A percentile compares a stretch with the other conserved stretches of the same genome.
phyloP scores from a whole-genome alignment of 2,329 filamentous ascomycete species.

The Curvularia verruculosa region DNA sequence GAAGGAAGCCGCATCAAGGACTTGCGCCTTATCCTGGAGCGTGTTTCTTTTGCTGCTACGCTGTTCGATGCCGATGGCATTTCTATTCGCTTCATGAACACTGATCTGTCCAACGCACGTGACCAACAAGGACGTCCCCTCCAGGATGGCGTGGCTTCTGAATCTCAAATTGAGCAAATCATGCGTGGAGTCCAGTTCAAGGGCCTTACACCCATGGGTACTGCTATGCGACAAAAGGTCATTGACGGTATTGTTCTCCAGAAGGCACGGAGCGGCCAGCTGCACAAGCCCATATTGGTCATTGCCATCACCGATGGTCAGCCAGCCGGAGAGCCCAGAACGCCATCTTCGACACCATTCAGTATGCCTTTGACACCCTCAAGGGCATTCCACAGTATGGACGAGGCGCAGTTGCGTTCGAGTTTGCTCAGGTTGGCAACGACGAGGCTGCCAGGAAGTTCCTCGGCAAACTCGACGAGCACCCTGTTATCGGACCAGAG shows the following conservation, averaged over 20 bases:
- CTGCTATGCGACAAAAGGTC: constrained; percentile 66
- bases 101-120: constrained; percentile 48
- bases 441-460: constrained; percentile 69
- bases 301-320: constrained; percentile 71
- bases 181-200: constrained; percentile 66
- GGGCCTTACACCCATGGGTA: constrained; percentile 71
- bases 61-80: constrained; percentile 74
- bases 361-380: constrained; percentile 60
- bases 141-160: constrained; percentile 61
- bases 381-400: constrained; percentile 57
- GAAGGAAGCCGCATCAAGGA: constrained; percentile 70
- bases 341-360: constrained; percentile 64
- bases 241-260: constrained; percentile 65
- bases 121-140: constrained; percentile 45
- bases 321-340: constrained; percentile 67
- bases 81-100: constrained; percentile 73
- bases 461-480: constrained; percentile 67
- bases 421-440: constrained; percentile 73
- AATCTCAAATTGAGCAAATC: constrained; percentile 64
- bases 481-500: constrained; percentile 65
- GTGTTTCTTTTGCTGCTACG: constrained; percentile 68
- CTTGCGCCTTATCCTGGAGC: constrained; percentile 66
- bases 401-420: constrained; percentile 66
- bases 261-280: constrained; percentile 58
- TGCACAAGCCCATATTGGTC: constrained; percentile 68